Base-by-base conservation (phyloP, 2,329 filamentous ascomycete genomes). In the Endocalyx cinctus region DNA sequence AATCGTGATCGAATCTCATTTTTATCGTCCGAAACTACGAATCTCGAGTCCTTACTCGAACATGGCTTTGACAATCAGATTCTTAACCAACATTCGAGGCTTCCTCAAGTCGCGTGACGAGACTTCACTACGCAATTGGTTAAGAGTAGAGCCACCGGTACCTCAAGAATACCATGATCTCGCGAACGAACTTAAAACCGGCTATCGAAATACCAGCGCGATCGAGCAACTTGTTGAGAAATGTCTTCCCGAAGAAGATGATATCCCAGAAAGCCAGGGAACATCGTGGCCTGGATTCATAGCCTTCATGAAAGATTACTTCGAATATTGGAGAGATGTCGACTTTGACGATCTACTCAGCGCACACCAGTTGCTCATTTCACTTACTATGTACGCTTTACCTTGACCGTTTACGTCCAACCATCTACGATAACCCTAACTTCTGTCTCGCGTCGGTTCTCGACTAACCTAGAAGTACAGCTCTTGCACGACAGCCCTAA, bases 401-500 rank as follows among this genome's bases (percentile, higher is more conserved):
- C 28, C 18, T 25, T 12, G 17, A 10, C 6, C 27, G 27, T 29
- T 18, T 23, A 11, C 34, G 14, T 12, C 17, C 13, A 20, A 13
- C 26, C 32, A 11, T 25, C 17, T 20, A 25, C 14, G 14, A 35
- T 44, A 23, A 42, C 30, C 11, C 34, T 10, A 12, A 27, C 13
- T 18, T 14, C n/a, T n/a, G n/a, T n/a, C n/a, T n/a, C n/a, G n/a
- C n/a, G n/a, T n/a, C n/a, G n/a, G n/a, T n/a, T n/a, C n/a, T n/a
- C n/a, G n/a, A n/a, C n/a, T n/a, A n/a, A n/a, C n/a, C n/a, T n/a
- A n/a, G n/a, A n/a, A n/a, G n/a, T n/a, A n/a, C 23, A 90, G 87
- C 52, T 83, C 88, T 48, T 92, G 84, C 47, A 84, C 87, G 17
- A 84, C 84, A 14, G 88, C 89, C 1, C 76, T 96, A 29, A 78